phyloP scores from a whole-genome alignment of 2,329 filamentous ascomycete genomes.

The Xylariaceae sp. region DNA sequence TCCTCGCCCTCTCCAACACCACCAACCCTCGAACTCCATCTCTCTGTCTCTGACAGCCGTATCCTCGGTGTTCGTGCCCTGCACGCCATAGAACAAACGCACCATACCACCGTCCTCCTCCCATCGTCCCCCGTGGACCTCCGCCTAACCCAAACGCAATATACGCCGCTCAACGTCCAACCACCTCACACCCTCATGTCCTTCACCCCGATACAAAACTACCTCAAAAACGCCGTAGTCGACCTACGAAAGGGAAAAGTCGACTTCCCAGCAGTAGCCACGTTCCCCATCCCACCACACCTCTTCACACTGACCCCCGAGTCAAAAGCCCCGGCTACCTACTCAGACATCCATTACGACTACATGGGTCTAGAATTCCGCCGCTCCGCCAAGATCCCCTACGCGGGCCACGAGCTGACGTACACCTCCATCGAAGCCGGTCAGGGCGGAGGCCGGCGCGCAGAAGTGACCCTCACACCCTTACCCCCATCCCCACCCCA shows the following conservation, averaged over 20 bases:
- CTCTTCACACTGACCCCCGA: slow-evolving; percentile 13
- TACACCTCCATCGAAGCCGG: slow-evolving; percentile 53
- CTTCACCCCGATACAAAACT: slow-evolving; percentile 37
- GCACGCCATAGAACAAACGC: slow-evolving; percentile 36
- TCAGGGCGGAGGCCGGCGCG: slow-evolving; percentile 46
- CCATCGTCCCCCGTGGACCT: slow-evolving; percentile 46
- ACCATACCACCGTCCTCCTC: slow-evolving; percentile 42
- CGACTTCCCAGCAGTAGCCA: slow-evolving; percentile 32
- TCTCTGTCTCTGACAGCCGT: slow-evolving; percentile 33
- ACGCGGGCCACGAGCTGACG: slow-evolving; percentile 42
- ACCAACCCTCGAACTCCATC: slow-evolving; percentile 36
- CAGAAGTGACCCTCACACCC: slow-evolving; percentile 46
- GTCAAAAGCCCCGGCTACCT: neutral
- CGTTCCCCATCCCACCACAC: slow-evolving; percentile 30
- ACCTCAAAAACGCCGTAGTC: slow-evolving; percentile 43
- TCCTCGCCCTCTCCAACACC: slow-evolving; percentile 20
- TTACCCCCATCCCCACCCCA: neutral
- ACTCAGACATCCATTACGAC: slow-evolving; percentile 27
- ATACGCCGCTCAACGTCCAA: slow-evolving; percentile 28
- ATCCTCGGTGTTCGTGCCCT: slow-evolving; percentile 32
- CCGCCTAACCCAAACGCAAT: slow-evolving; percentile 40
- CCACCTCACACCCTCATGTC: slow-evolving; percentile 19
- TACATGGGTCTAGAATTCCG: slow-evolving; percentile 51
- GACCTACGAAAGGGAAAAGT: slow-evolving; percentile 41
- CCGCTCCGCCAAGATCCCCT: slow-evolving; percentile 40